These are phyloP conservation scores for Discostella stelligera DNA, from an alignment of 352 stramenopile species.

Conservation along the genomic window DNA sequence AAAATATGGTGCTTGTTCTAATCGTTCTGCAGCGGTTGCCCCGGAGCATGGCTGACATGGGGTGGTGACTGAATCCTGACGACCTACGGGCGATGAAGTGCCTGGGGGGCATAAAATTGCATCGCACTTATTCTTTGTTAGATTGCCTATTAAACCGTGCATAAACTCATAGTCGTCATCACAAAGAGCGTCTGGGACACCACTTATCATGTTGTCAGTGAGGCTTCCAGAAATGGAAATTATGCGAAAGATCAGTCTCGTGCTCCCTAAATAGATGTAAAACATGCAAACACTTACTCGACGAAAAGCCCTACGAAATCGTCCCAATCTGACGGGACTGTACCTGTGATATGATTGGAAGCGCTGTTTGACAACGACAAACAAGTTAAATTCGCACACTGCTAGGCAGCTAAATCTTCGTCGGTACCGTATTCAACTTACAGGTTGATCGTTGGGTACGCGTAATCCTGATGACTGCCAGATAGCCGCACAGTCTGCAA, in stretches of 20 bases:
- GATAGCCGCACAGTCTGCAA: slow-evolving; percentile 44
- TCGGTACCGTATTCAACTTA: slow-evolving; percentile 30
- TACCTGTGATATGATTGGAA: slow-evolving; percentile 56
- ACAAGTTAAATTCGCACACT: background rate
- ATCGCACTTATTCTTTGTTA: slow-evolving; percentile 57
- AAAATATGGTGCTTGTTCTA: slow-evolving; percentile 53
- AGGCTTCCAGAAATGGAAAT: slow-evolving; percentile 25
- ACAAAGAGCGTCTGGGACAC: slow-evolving; percentile 48
- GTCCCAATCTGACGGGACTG: slow-evolving; percentile 47
- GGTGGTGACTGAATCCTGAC: slow-evolving; percentile 28
- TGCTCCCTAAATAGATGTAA: background rate
- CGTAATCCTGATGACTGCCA: slow-evolving; percentile 42
- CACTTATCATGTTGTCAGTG: slow-evolving; percentile 53
- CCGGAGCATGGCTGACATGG: slow-evolving; percentile 44
- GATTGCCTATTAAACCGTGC: slow-evolving; percentile 48
- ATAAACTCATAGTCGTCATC: slow-evolving; percentile 65
- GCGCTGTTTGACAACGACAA: slow-evolving; percentile 31
- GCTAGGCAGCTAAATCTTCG: background rate
- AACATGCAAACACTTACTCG: slow-evolving; percentile 30
- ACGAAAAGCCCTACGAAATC: slow-evolving; percentile 54
- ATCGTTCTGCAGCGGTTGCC: slow-evolving; percentile 18
- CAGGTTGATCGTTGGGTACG: slow-evolving; percentile 52
- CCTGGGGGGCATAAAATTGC: slow-evolving; percentile 58
- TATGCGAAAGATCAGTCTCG: background rate
- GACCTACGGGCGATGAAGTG: slow-evolving; percentile 48